These are phyloP conservation scores for Bacterosira constricta DNA, from an alignment of 108 stramenopile genomes.

Conservation along the genomic window DNA sequence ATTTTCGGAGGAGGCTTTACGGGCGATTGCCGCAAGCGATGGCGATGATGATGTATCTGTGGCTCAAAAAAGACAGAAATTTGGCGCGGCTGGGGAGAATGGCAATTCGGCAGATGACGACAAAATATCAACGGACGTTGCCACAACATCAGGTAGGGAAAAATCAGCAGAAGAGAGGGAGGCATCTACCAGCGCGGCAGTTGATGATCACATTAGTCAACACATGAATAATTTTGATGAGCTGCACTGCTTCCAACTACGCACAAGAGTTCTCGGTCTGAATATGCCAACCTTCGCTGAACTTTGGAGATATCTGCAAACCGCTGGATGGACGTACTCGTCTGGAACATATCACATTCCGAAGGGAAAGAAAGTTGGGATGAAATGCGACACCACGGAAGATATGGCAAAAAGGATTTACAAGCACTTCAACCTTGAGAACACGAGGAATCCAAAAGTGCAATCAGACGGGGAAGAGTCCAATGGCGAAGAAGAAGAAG, in stretches of 20 bases:
- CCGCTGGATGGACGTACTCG: slow-evolving; percentile 40
- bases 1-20: slow-evolving; percentile 12
- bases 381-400: slow-evolving; percentile 3
- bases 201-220: not conserved
- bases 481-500: slow-evolving; percentile 30
- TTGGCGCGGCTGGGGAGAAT: not conserved
- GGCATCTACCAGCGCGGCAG: not conserved
- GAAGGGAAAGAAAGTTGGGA: not conserved
- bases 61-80: not conserved
- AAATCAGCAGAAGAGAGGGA: not conserved
- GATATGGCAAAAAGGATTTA: slow-evolving; percentile 6
- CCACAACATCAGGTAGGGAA: not conserved
- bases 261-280: slow-evolving; percentile 40
- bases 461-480: not conserved
- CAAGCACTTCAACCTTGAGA: not conserved
- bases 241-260: slow-evolving; percentile 33
- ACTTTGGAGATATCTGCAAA: slow-evolving; percentile 44
- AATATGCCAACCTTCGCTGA: slow-evolving; percentile 27
- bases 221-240: slow-evolving; percentile 18
- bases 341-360: slow-evolving; percentile 35
- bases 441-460: not conserved
- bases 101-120: not conserved
- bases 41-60: not conserved
- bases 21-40: not conserved
- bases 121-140: not conserved